phyloP scores from a whole-genome alignment of 2,329 filamentous ascomycete species.

The Stemphylium beticola region DNA sequence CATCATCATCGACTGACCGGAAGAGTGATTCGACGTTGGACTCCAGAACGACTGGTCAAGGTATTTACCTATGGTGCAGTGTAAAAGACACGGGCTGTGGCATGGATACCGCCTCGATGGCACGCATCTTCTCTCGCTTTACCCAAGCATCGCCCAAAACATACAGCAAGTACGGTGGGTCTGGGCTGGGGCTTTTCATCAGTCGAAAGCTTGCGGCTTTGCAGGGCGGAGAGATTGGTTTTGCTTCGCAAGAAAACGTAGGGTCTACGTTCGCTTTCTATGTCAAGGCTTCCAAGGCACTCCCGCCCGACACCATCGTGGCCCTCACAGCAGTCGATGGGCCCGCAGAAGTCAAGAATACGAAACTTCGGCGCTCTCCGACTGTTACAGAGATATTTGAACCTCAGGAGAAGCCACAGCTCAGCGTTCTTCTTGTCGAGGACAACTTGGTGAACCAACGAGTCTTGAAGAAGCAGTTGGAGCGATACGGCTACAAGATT shows the following conservation, averaged over 20 bases:
- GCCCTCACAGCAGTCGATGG: not conserved
- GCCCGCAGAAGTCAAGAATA: not conserved
- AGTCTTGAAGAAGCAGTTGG: slow-evolving; percentile 31
- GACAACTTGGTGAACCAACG: slow-evolving; percentile 43
- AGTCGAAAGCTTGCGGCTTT: slow-evolving; percentile 30
- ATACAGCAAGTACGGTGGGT: slow-evolving; percentile 30
- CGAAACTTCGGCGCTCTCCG: not conserved
- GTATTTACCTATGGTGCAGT: slow-evolving; percentile 8
- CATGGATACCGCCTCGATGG: slow-evolving; percentile 4
- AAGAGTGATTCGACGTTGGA: not conserved
- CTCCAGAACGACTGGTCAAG: not conserved
- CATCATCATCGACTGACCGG: not conserved
- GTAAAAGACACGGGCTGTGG: slow-evolving; percentile 11
- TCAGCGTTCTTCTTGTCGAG: slow-evolving; percentile 31
- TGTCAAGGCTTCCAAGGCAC: slow-evolving; percentile 11
- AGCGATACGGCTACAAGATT: slow-evolving; percentile 28
- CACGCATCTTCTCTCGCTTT: slow-evolving; percentile 30
- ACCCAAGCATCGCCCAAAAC: slow-evolving; percentile 32
- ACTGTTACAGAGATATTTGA: not conserved
- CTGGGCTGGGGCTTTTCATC: slow-evolving; percentile 29
- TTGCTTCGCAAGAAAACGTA: slow-evolving; percentile 21
- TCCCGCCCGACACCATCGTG: not conserved
- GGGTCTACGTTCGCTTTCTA: slow-evolving; percentile 37
- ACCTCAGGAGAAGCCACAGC: not conserved
- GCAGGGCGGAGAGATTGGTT: slow-evolving; percentile 32